These are phyloP conservation scores for Aegilops tauschii DNA, from an alignment of 176 grass and related monocot genomes.

Conservation along the genomic window DNA sequence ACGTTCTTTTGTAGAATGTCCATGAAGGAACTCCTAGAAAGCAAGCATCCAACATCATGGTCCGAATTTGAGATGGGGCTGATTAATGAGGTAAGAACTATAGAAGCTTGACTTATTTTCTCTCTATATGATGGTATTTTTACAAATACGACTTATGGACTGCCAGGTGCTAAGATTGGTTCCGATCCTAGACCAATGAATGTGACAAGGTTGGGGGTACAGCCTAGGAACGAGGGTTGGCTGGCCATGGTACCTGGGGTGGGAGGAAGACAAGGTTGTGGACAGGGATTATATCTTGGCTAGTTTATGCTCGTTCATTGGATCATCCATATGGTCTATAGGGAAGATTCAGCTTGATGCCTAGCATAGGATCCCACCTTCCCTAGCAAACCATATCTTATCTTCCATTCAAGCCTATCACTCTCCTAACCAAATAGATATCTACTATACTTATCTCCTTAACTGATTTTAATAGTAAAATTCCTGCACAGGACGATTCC, in stretches of 20 bases:
- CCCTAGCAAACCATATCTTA: neutral
- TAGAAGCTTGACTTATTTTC: slow-evolving; percentile 23
- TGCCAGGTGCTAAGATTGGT: neutral
- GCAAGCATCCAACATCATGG: slow-evolving; percentile 89
- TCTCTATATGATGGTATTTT: neutral
- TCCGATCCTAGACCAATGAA: neutral
- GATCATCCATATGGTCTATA: neutral
- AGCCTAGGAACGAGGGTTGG: neutral
- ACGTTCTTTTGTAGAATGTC: slow-evolving; percentile 62
- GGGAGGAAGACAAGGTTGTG: neutral
- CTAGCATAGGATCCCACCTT: neutral
- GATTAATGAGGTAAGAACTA: slow-evolving; percentile 73
- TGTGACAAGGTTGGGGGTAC: neutral
- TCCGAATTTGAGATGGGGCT: slow-evolving; percentile 79
- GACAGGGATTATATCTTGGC: neutral
- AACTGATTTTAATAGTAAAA: neutral
- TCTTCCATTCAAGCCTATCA: neutral
- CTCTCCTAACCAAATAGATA: neutral
- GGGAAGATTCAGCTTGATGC: neutral
- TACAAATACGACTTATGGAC: neutral
- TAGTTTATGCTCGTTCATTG: neutral
- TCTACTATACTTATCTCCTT: neutral
- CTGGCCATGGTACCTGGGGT: neutral
- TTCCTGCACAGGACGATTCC: neutral
- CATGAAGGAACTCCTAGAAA: slow-evolving; percentile 87